Conservation (phyloP, 2,329 filamentous ascomycete species). For the Ophiostoma sp. region DNA sequence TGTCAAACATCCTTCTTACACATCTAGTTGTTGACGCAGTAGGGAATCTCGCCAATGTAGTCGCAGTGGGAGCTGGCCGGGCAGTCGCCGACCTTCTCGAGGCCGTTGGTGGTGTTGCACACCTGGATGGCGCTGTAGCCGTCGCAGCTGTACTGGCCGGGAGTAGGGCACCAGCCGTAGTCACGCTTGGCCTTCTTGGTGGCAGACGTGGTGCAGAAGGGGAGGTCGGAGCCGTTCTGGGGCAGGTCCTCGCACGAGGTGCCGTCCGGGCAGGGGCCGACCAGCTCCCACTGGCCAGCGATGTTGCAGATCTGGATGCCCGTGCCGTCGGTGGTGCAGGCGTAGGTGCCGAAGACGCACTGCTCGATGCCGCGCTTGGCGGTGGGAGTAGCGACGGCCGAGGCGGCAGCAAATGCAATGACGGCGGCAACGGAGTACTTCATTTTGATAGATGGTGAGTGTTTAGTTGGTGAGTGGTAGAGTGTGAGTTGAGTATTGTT, state of each 20-base stretch:
- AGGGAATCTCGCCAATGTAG: slow-evolving; percentile 30
- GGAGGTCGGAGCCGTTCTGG: slow-evolving; percentile 29
- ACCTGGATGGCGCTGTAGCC: slow-evolving; percentile 31
- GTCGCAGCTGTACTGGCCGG: slow-evolving; percentile 30
- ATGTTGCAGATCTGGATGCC: slow-evolving; percentile 32
- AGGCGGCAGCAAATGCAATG: slow-evolving; percentile 19
- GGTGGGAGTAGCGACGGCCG: slow-evolving; percentile 19
- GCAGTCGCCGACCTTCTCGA: slow-evolving; percentile 29
- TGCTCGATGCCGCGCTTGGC: neutral
- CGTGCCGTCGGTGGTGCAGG: slow-evolving; percentile 28
- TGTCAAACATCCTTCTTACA: no score
- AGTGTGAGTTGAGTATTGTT: neutral
- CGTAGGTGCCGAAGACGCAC: slow-evolving; percentile 31
- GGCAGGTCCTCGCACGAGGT: slow-evolving; percentile 29
- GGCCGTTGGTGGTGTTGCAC: slow-evolving; percentile 27
- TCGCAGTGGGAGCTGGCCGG: slow-evolving; percentile 28
- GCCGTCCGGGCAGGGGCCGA: slow-evolving; percentile 30
- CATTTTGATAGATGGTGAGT: slow-evolving; percentile 15
- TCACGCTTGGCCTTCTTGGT: slow-evolving; percentile 27
- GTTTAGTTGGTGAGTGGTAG: neutral
- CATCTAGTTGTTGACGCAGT: slow-evolving; percentile 26
- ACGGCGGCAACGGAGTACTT: slow-evolving; percentile 21
- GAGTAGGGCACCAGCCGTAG: slow-evolving; percentile 27
- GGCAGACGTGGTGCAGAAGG: slow-evolving; percentile 28
- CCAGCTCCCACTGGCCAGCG: slow-evolving; percentile 28